Evolutionary conservation across 495 filamentous ascomycete species (phyloP), one percentile per base, ranked within the genome.

Genomic region (Durotheca rogersii): DNA sequence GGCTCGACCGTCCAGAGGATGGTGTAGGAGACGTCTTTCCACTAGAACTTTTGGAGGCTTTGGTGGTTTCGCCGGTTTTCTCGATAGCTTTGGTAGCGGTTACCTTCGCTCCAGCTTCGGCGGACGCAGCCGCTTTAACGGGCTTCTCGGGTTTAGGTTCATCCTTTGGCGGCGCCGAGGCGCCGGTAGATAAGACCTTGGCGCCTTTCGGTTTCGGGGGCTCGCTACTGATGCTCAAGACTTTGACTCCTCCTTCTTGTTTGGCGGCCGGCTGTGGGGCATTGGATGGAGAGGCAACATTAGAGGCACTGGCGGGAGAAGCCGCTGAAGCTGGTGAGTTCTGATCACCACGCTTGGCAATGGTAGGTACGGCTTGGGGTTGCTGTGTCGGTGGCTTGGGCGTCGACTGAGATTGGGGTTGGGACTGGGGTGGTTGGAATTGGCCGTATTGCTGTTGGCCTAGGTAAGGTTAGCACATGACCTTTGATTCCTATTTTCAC

Each of bases 21-120:
- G 87, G 87, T 9, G 86, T 75, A 3, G 90, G 86, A 1, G 89
- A 90, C 6, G 85, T 80, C 47, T 79, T 87, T 38, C 87, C 88
- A 51, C 80, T 82, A n/a, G 76, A 64, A 18, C 73, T 71, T 67
- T 89, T 87, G 23, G 84, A 78, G 0, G 83, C 79, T 70, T 89
- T 90, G 23, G 62, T 63, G 15, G 50, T 43, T 36, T 92, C 83
- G 25, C 94, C 86, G 1, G 88, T 83, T 73, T 93, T 95, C 41
- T 91, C 89, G 7, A 88, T 78, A 11, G 87, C 82, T 68, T 95
- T 95, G 16, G 79, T 69, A 29, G 61, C 82, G 58, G 72, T 61
- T 15, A 76, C 76, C 51, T 77, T 82, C 2, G 81, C 75, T 29
- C 81, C 82, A 10, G 81, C 80, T 50, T 83, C 79, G 20, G 78